Evolutionary conservation across 164 flowering plant species (phyloP).

Genomic region (Annona cherimola): DNA sequence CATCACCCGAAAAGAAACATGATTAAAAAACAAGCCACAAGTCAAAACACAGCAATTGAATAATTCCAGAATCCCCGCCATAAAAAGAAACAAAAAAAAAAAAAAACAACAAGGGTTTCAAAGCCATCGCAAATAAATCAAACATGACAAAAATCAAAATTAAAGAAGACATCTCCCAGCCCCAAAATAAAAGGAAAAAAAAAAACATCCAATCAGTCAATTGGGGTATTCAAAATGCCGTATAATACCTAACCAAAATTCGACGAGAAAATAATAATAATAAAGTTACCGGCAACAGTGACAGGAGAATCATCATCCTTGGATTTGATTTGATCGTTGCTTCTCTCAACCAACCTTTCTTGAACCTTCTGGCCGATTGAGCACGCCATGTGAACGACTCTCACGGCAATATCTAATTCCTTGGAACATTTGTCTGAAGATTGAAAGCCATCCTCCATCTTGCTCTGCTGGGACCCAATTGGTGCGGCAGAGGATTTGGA

Average conservation of each 20-base stretch:
- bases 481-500: background rate
- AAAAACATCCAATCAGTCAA: background rate
- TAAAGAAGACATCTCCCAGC: background rate
- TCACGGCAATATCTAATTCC: slow-evolving; percentile 61
- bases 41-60: background rate
- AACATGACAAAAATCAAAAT: background rate
- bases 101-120: background rate
- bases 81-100: background rate
- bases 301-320: slow-evolving; percentile 71
- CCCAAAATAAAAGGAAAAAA: too few species aligned
- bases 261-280: background rate
- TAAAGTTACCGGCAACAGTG: slow-evolving; percentile 55
- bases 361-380: slow-evolving; percentile 60
- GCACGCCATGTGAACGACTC: slow-evolving; percentile 71
- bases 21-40: background rate
- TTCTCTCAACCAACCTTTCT: slow-evolving; percentile 34
- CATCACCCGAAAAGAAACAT: too few species aligned
- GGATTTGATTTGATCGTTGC: slow-evolving; percentile 33
- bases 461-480: background rate
- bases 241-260: too few species aligned
- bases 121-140: slow-evolving; percentile 2
- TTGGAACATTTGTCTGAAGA: slow-evolving; percentile 14
- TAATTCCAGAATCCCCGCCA: background rate
- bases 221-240: too few species aligned
- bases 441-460: background rate